Percentiles rank a stretch among this genome's conserved stretches.
These are phyloP conservation scores for Naematelia aurantialba DNA, from an alignment of 768 basidiomycete genomes.

Conservation along the genomic window DNA sequence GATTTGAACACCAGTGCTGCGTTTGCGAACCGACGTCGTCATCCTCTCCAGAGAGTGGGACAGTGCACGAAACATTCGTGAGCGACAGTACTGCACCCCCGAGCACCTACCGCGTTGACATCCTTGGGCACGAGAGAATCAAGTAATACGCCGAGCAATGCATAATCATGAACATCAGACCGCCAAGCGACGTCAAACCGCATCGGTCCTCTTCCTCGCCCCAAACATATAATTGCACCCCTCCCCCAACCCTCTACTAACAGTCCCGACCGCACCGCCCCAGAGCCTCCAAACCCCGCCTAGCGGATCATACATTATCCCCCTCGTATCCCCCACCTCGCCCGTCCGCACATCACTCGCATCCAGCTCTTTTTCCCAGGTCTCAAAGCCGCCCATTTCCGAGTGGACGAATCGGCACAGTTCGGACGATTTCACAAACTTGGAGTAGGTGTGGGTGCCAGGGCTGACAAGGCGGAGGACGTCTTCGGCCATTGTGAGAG, in stretches of 20 bases:
- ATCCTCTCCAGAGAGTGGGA: too few relatives aligned
- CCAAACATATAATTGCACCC: conserved; percentile 50
- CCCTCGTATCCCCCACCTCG: conserved; percentile 44
- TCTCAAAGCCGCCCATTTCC: conserved; percentile 51
- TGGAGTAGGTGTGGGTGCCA: conserved; percentile 88
- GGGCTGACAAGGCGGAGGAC: conserved; percentile 71
- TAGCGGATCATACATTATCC: conserved; percentile 50
- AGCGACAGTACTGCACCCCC: too few relatives aligned
- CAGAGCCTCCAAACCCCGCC: conserved; percentile 47
- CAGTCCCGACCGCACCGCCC: conserved; percentile 42
- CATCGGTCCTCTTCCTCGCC: conserved; percentile 42
- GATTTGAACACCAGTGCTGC: too few relatives aligned
- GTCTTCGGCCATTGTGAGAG: conserved; percentile 76
- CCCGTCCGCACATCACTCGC: conserved; percentile 24
- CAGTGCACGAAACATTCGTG: too few relatives aligned
- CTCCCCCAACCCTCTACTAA: conserved; percentile 39
- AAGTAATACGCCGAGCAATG: too few relatives aligned
- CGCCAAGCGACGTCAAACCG: too few relatives aligned
- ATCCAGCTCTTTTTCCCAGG: conserved; percentile 41
- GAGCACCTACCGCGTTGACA: too few relatives aligned
- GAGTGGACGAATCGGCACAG: conserved; percentile 74
- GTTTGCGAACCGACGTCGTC: too few relatives aligned
- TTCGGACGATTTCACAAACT: conserved; percentile 83
- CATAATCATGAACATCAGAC: too few relatives aligned
- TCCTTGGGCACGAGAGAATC: too few relatives aligned